These are phyloP conservation scores for Kwoniella sp. DNA, from an alignment of 768 basidiomycete genomes.

Conservation along the genomic window DNA sequence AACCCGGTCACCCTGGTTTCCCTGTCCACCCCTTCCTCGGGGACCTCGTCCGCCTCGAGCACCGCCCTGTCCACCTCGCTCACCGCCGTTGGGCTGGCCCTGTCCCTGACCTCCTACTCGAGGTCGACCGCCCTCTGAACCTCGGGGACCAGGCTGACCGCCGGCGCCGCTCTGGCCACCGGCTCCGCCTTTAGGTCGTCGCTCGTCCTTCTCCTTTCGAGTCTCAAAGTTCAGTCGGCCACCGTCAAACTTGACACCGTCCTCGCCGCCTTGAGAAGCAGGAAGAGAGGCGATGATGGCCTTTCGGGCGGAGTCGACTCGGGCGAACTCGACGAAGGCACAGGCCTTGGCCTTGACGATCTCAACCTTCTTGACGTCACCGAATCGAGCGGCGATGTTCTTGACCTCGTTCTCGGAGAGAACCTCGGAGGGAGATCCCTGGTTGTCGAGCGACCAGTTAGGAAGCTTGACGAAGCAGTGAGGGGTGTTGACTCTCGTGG, in stretches of 20 bases:
- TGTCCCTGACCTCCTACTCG: conserved; percentile 28
- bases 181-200: conserved; percentile 51
- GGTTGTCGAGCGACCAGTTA: conserved; percentile 54
- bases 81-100: conserved; percentile 29
- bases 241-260: conserved; percentile 74
- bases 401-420: conserved; percentile 46
- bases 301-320: conserved; percentile 75
- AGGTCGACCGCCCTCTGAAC: conserved; percentile 20
- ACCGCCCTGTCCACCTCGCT: conserved; percentile 21
- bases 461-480: conserved; percentile 87
- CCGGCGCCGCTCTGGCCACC: conserved; percentile 14
- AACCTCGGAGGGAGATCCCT: conserved; percentile 33
- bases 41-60: conserved; percentile 14
- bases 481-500: conserved; percentile 67
- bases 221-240: conserved; percentile 79
- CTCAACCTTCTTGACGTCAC: conserved; percentile 26
- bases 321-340: conserved; percentile 69
- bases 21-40: conserved; percentile 19
- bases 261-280: conserved; percentile 75
- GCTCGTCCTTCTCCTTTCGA: conserved; percentile 86
- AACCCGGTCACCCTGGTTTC: conserved; percentile 16
- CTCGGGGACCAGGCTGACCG: conserved; percentile 7
- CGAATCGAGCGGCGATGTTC: conserved; percentile 51
- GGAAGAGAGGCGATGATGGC: conserved; percentile 79
- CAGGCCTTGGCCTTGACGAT: conserved; percentile 30